Percentiles rank a stretch among this genome's conserved stretches.
Conservation (phyloP, 805 yeast species). For the Blastobotrys muscicola region DNA sequence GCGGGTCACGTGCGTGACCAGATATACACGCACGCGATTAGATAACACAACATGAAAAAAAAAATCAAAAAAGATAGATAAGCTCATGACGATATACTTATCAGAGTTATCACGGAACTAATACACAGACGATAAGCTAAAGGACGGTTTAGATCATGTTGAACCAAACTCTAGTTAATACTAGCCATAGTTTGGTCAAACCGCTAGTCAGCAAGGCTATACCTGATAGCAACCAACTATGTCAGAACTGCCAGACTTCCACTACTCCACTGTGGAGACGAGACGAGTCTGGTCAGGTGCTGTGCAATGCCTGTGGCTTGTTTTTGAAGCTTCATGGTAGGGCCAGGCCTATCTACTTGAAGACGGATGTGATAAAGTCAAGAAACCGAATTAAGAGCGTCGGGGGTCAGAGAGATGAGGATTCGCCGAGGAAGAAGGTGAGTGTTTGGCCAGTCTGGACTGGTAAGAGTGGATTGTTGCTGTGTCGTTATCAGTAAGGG, state of each 20-base stretch:
- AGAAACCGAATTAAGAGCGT: constrained; percentile 63
- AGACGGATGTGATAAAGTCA: constrained; percentile 86
- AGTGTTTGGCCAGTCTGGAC: background rate
- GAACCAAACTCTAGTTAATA: too few species aligned
- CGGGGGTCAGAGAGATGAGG: background rate
- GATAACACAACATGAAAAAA: too few species aligned
- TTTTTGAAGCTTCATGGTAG: constrained; percentile 85
- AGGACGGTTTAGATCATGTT: too few species aligned
- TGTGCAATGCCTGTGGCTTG: constrained; percentile 91
- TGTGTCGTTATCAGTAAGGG: background rate
- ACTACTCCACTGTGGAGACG: constrained; percentile 95
- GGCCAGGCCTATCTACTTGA: constrained; percentile 82
- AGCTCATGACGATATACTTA: too few species aligned
- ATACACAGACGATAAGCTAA: too few species aligned
- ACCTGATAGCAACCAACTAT: constrained; percentile 29
- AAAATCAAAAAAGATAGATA: too few species aligned
- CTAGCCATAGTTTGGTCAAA: too few species aligned
- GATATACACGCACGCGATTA: too few species aligned
- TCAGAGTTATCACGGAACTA: too few species aligned
- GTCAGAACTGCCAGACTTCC: constrained; percentile 85
- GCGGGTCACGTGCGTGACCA: too few species aligned
- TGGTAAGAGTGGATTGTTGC: background rate
- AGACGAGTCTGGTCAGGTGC: constrained; percentile 81
- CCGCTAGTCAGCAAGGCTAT: too few species aligned
- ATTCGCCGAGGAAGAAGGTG: background rate